Base-by-base conservation (phyloP, 2,329 filamentous ascomycete genomes). In the Fusarium haematococcum region DNA sequence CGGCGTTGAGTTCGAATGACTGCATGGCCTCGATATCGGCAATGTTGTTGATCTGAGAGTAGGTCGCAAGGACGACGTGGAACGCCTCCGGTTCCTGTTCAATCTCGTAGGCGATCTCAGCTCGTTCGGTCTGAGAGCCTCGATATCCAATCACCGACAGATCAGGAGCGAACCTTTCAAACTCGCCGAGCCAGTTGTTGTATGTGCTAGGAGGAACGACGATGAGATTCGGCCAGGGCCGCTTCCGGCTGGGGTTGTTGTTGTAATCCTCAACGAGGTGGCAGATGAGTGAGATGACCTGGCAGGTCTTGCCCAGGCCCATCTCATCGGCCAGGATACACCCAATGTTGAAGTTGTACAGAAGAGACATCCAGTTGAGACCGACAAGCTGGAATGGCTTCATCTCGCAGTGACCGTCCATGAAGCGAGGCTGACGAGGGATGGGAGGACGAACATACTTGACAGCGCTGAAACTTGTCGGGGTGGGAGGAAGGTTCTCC, bases 241-340 rank as follows among this genome's bases (percentile, higher is more conserved):
- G 72, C 6, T 70, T 71, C 4, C 74, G 71, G 14, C 57, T 62
- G 6, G 69, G 70, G 5, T 77, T 70, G 7, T 79, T 78, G 37
- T 86, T 79, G 69, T 87, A 90, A 33, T 90, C 90, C 79, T 95
- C 91, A 18, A 94, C 91, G 30, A 99, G 86, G 77, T 98, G 92
- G 18, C 95, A 93, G 54, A 99, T 88, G 78, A 99, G 95, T 0
- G 95, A 92, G 76, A 99, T 98, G 71, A 98, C 95, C 79, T 99
- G 96, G 78, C 95, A 98, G 0, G 97, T 99, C 86, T 99, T 99
- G 54, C 97, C 97, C 45, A 96, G 86, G 61, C 94, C 97, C 97
- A 99, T 99, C 80, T 99, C 97, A 80, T 99, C 97, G 2, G 97
- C 97, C 20, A 99, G 87, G 66, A 99, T 98, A 72, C 95, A 96